These are phyloP conservation scores for Pythium phragmitis DNA, from an alignment of 352 stramenopile species.

Conservation along the genomic window DNA sequence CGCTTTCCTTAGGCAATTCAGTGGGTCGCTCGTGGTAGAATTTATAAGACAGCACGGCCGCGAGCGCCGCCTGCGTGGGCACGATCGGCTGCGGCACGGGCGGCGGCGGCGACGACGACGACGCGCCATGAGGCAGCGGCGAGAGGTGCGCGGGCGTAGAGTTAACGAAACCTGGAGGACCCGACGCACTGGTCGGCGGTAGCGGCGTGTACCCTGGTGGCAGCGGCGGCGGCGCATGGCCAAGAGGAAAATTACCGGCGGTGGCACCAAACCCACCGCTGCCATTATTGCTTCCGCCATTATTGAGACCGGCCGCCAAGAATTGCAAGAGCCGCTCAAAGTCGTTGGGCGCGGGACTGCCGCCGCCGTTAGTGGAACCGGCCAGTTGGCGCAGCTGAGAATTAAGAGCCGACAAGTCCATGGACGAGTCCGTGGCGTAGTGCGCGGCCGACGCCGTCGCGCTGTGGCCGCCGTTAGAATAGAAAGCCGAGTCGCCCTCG, in stretches of 20 bases:
- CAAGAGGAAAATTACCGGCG: not conserved
- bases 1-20: slow-evolving; percentile 8
- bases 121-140: not conserved
- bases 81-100: not conserved
- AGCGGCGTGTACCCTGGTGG: not conserved
- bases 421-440: not conserved
- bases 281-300: not conserved
- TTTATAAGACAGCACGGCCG: not conserved
- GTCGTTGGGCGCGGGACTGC: not conserved
- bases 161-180: not conserved
- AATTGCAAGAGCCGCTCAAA: slow-evolving; percentile 16
- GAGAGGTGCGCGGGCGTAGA: not conserved
- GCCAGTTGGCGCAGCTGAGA: slow-evolving; percentile 6
- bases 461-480: not conserved
- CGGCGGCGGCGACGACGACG: not conserved
- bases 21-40: slow-evolving; percentile 14
- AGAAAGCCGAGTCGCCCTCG: not conserved
- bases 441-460: no score
- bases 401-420: slow-evolving; percentile 9
- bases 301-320: slow-evolving; percentile 2
- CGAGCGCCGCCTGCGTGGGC: slow-evolving; percentile 7
- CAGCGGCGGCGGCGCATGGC: slow-evolving; percentile 1
- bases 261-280: not conserved
- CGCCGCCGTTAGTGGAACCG: not conserved
- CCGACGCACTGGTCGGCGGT: not conserved